Base-by-base conservation (phyloP, 306 rosid species). In the Datisca glomerata region DNA sequence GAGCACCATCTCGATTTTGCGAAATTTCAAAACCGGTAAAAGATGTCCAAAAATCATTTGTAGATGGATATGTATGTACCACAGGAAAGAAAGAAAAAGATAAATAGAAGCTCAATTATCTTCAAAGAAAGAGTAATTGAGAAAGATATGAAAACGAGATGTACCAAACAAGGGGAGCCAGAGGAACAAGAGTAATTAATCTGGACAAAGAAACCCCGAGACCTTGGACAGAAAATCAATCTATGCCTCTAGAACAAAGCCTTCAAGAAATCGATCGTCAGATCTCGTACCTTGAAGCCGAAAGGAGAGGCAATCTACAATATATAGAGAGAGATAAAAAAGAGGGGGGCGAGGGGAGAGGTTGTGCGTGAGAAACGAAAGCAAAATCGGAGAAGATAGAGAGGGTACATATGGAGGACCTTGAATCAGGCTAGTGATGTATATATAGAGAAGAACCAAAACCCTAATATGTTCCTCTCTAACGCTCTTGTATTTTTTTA, bases 131-230 rank as follows among this genome's bases (percentile, higher is more conserved):
- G n/a, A n/a, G n/a, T n/a, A n/a, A n/a, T n/a, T n/a, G n/a, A n/a
- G n/a, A n/a, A n/a, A n/a, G 3, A 35, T 12, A 8, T 35, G 9
- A 1, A 4, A 8, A n/a, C n/a, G n/a, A 24, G 42, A 67, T 63
- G 65, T 72, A 35, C 67, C 68, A 17, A 55, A 49, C 50, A 10
- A 45, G 59, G 68, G 72, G 39, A 28, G 24, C 81, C 73, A 73
- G 71, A 73, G 22, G 21, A 36, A 53, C 21, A 42, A 23, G 18
- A 40, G 12, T 14, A 18, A 18, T 15, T 5, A 56, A 50, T 73
- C 79, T 61, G 70, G 76, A 51, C 18, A 10, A 39, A 25, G 24
- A 2, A 8, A 25, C 40, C n/a, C 59, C 76, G n/a, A n/a, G n/a
- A n/a, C n/a, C 71, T 23, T 50, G 7, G 47, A 50, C 23, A n/a